Conservation (phyloP, 208 protist species). For the Crithidia bombi region DNA sequence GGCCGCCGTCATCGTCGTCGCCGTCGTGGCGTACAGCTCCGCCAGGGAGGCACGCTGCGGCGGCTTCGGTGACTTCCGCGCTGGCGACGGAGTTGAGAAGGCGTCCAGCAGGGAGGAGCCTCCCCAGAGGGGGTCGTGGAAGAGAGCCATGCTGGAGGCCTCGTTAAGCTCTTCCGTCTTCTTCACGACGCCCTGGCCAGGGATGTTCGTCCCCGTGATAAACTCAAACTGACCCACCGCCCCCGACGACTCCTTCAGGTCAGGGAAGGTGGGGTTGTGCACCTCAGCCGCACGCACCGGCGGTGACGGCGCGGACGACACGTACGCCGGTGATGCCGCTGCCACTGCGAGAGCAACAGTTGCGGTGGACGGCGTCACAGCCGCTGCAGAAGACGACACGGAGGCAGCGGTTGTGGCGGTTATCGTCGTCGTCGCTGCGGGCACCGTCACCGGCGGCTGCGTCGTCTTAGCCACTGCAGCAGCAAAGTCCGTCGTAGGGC, state of each 20-base stretch:
- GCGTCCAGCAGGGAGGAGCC: slow-evolving; percentile 27
- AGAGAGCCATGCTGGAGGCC: slow-evolving; percentile 58
- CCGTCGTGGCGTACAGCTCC: slow-evolving; percentile 22
- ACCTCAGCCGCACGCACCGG: slow-evolving; percentile 14
- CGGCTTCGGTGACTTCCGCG: slow-evolving; percentile 24
- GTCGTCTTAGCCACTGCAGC: background rate
- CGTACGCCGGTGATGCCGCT: background rate
- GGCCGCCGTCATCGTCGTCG: slow-evolving; percentile 10
- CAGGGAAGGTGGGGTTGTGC: slow-evolving; percentile 22
- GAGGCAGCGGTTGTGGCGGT: background rate
- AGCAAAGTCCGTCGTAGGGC: slow-evolving; percentile 10
- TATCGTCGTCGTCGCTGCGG: background rate
- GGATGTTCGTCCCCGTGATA: slow-evolving; percentile 74
- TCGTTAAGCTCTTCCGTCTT: slow-evolving; percentile 12
- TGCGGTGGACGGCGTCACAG: background rate
- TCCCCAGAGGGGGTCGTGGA: slow-evolving; percentile 83
- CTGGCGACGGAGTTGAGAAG: slow-evolving; percentile 10
- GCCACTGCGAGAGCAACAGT: background rate
- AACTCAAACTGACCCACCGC: slow-evolving; percentile 58
- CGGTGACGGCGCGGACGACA: background rate
- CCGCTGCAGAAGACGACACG: background rate
- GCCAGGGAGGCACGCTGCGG: slow-evolving; percentile 15
- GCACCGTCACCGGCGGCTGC: background rate
- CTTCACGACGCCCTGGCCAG: slow-evolving; percentile 43
- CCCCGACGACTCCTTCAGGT: slow-evolving; percentile 25